These are phyloP conservation scores for Pyrus bretschneideri DNA, from an alignment of 306 rosid genomes.

Conservation along the genomic window DNA sequence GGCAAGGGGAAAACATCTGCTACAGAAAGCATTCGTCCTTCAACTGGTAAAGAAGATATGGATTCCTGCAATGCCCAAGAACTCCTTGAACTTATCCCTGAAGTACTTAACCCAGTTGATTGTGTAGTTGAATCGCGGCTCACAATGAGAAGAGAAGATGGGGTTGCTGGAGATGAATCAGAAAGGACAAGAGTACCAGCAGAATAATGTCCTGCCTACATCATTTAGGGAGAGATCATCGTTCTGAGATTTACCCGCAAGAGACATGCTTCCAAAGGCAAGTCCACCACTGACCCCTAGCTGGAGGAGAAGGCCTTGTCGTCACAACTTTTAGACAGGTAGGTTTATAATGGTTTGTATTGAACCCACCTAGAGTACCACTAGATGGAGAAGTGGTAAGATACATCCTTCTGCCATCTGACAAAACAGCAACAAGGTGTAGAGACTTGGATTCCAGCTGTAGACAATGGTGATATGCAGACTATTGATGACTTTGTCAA, in stretches of 20 bases:
- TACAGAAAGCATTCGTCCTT: slow-evolving; percentile 94
- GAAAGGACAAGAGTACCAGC: slow-evolving; percentile 89
- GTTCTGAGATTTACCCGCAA: slow-evolving; percentile 73
- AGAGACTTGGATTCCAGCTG: slow-evolving; percentile 84
- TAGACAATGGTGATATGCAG: slow-evolving; percentile 80
- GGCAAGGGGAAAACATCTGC: slow-evolving; percentile 87
- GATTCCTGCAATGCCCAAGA: slow-evolving; percentile 83
- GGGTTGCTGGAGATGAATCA: slow-evolving; percentile 83
- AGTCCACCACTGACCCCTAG: slow-evolving; percentile 85
- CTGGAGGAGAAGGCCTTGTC: slow-evolving; percentile 96
- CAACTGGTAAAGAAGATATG: slow-evolving; percentile 82
- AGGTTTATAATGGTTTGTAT: slow-evolving; percentile 52
- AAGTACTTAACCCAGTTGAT: slow-evolving; percentile 47
- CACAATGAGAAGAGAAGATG: slow-evolving; percentile 84
- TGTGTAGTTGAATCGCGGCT: slow-evolving; percentile 72
- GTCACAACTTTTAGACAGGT: slow-evolving; percentile 87
- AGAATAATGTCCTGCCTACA: slow-evolving; percentile 86
- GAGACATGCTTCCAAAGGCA: slow-evolving; percentile 79
- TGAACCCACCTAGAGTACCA: slow-evolving; percentile 73
- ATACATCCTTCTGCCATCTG: slow-evolving; percentile 96
- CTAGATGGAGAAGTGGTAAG: slow-evolving; percentile 87
- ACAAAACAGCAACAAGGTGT: slow-evolving; percentile 85
- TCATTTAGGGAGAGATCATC: slow-evolving; percentile 86
- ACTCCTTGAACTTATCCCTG: slow-evolving; percentile 59
- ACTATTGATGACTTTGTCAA: slow-evolving; percentile 72